A percentile compares a stretch with the other conserved stretches of the same genome.
These are phyloP conservation scores for Phytophthora meadii DNA, from an alignment of 352 stramenopile species.

Conservation along the genomic window DNA sequence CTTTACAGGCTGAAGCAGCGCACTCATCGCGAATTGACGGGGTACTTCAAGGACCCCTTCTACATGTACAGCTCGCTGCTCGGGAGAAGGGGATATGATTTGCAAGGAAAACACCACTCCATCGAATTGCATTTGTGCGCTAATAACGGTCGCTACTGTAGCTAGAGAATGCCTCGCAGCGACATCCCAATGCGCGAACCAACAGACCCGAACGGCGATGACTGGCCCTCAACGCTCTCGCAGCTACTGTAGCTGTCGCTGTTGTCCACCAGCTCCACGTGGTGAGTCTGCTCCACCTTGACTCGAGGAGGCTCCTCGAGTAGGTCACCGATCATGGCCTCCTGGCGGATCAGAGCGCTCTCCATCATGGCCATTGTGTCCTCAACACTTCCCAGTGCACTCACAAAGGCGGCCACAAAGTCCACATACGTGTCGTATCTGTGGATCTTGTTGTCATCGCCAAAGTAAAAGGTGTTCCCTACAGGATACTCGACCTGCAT, in stretches of 20 bases:
- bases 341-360: conserved; percentile 58
- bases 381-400: conserved; percentile 51
- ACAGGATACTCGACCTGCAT: conserved; percentile 59
- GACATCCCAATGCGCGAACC: conserved; percentile 32
- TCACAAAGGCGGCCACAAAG: conserved; percentile 57
- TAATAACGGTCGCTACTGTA: neutral
- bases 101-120: conserved; percentile 10
- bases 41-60: conserved; percentile 14
- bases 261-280: conserved; percentile 19
- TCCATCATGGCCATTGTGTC: conserved; percentile 58
- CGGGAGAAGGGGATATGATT: conserved; percentile 11
- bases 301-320: conserved; percentile 32
- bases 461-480: conserved; percentile 72
- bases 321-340: conserved; percentile 65
- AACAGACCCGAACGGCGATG: neutral
- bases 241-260: conserved; percentile 20
- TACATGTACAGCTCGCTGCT: neutral
- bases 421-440: conserved; percentile 69
- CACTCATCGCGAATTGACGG: conserved; percentile 12
- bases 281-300: conserved; percentile 20
- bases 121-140: conserved; percentile 5
- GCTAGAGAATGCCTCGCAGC: conserved; percentile 29
- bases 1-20: conserved; percentile 3
- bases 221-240: conserved; percentile 13
- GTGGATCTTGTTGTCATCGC: conserved; percentile 55